Percentiles rank a stretch among this genome's conserved stretches.
Conservation (phyloP, 2,329 filamentous ascomycete species). For the Lecanosticta acicola region DNA sequence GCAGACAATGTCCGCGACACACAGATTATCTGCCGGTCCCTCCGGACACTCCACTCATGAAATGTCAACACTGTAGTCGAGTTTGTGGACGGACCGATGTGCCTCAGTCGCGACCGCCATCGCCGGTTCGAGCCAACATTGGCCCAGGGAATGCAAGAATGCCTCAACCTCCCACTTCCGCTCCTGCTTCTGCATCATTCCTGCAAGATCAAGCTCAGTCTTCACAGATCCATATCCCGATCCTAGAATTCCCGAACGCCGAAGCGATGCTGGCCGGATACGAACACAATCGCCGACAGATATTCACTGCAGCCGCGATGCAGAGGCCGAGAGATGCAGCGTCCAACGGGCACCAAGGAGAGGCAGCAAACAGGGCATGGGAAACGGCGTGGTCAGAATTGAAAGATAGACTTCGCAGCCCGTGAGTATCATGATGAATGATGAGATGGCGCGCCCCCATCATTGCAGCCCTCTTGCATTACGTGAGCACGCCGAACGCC, state of each 20-base stretch:
- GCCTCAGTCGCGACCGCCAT: neutral
- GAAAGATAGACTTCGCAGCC: neutral
- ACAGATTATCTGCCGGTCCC: constrained; percentile 9
- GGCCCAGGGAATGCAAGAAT: no score
- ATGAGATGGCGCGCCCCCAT: no score
- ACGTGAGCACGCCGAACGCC: no score
- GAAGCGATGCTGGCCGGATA: neutral
- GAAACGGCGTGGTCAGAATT: neutral
- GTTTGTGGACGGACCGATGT: neutral
- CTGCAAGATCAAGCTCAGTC: neutral
- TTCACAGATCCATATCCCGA: neutral
- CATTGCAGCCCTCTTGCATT: no score
- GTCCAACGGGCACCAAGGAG: neutral
- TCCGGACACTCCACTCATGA: constrained; percentile 9
- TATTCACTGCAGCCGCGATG: neutral
- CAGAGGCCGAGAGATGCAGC: neutral
- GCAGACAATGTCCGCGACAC: constrained; percentile 4
- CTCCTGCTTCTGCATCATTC: no score
- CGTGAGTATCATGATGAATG: no score
- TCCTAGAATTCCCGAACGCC: neutral
- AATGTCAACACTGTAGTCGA: constrained; percentile 10
- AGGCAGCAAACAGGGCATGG: neutral
- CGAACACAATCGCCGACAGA: neutral
- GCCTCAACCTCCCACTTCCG: no score
- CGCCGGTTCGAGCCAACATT: neutral